phyloP scores from a whole-genome alignment of 2,329 filamentous ascomycete genomes.

The Botrytis medusae region DNA sequence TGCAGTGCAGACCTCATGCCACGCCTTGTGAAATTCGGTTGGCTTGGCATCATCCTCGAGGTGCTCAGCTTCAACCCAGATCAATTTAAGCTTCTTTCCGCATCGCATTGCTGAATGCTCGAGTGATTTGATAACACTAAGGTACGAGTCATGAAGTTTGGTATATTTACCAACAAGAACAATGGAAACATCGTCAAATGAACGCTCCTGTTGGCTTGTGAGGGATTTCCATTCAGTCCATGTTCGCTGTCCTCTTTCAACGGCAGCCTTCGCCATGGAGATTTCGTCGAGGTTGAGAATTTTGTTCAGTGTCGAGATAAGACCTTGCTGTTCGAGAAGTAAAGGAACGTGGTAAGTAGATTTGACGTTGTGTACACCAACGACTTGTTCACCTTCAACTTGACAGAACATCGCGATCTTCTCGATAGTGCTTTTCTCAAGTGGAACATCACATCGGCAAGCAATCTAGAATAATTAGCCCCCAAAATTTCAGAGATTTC shows the following conservation, averaged over 20 bases:
- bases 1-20: slow-evolving; percentile 75
- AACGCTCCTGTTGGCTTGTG: slow-evolving; percentile 64
- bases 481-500: neutral
- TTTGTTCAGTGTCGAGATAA: slow-evolving; percentile 65
- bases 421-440: slow-evolving; percentile 71
- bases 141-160: slow-evolving; percentile 79
- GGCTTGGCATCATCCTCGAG: slow-evolving; percentile 73
- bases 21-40: slow-evolving; percentile 78
- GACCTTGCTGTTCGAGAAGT: slow-evolving; percentile 79
- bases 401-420: slow-evolving; percentile 93
- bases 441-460: slow-evolving; percentile 79
- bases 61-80: slow-evolving; percentile 82
- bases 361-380: slow-evolving; percentile 85
- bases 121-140: slow-evolving; percentile 79
- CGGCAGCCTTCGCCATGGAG: slow-evolving; percentile 51
- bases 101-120: slow-evolving; percentile 92
- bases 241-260: slow-evolving; percentile 63
- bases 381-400: slow-evolving; percentile 78
- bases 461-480: slow-evolving; percentile 64
- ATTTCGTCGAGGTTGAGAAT: slow-evolving; percentile 64
- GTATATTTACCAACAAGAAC: slow-evolving; percentile 92
- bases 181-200: slow-evolving; percentile 72
- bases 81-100: slow-evolving; percentile 72
- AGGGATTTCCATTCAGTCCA: slow-evolving; percentile 72
- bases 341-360: slow-evolving; percentile 94